Conservation (phyloP, 140 eudicot species). For the Senecio squalidus region DNA sequence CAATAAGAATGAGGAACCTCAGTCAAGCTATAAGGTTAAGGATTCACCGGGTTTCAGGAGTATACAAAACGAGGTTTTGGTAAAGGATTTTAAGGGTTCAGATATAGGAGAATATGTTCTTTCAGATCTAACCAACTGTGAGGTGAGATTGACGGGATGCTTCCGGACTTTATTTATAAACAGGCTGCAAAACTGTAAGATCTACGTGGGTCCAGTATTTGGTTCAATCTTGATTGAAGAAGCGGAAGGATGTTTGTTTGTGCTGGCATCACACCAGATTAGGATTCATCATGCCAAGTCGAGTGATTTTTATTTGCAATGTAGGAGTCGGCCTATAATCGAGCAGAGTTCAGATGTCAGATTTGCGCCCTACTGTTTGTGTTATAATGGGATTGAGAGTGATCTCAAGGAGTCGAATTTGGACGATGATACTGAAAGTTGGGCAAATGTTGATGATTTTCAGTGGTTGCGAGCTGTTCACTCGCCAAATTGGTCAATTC, state of each 20-base stretch:
- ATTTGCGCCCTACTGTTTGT: conserved; percentile 70
- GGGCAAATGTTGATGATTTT: conserved; percentile 95
- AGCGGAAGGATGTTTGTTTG: conserved; percentile 67
- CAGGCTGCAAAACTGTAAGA: conserved; percentile 49
- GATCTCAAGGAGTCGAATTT: conserved; percentile 71
- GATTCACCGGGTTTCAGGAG: conserved; percentile 59
- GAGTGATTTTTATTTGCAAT: conserved; percentile 68
- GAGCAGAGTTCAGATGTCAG: conserved; percentile 73
- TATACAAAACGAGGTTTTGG: conserved; percentile 50
- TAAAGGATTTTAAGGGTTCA: conserved; percentile 46
- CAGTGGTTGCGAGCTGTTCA: conserved; percentile 83
- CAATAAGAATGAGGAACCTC: background rate
- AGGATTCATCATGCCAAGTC: conserved; percentile 76
- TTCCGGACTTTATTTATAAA: conserved; percentile 67
- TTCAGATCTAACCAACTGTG: conserved; percentile 54
- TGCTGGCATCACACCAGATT: conserved; percentile 86
- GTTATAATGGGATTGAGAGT: conserved; percentile 58
- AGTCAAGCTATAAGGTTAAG: conserved; percentile 18
- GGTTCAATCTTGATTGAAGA: conserved; percentile 90
- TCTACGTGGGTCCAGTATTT: conserved; percentile 60
- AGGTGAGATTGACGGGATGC: conserved; percentile 66
- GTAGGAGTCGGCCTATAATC: conserved; percentile 78
- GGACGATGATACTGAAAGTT: conserved; percentile 71
- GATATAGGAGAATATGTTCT: conserved; percentile 60
- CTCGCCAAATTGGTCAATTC: conserved; percentile 87